phyloP scores from a whole-genome alignment of 1,284 basidiomycete species.

The Neotropicomus parvogracilis region DNA sequence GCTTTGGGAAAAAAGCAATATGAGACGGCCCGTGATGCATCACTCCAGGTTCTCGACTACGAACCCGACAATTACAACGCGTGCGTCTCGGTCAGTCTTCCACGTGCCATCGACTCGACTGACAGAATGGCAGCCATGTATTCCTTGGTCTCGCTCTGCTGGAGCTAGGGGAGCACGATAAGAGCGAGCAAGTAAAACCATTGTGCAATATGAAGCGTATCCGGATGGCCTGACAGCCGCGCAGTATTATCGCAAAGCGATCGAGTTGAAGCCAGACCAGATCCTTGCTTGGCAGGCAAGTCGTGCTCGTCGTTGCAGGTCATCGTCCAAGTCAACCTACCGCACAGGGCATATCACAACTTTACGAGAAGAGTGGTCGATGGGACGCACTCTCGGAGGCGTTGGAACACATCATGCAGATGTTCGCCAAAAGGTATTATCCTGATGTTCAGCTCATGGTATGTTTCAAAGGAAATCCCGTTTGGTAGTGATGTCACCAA shows the following conservation, averaged over 20 bases:
- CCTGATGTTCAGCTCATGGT: neutral
- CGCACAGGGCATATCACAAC: slow-evolving; percentile 64
- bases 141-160: slow-evolving; percentile 77
- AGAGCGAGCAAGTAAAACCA: slow-evolving; percentile 77
- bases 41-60: slow-evolving; percentile 62
- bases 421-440: slow-evolving; percentile 57
- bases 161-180: slow-evolving; percentile 65
- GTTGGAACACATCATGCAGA: slow-evolving; percentile 50
- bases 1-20: slow-evolving; percentile 76
- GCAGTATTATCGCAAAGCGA: slow-evolving; percentile 76
- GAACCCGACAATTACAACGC: slow-evolving; percentile 79
- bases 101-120: neutral
- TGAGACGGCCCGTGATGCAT: slow-evolving; percentile 62
- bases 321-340: slow-evolving; percentile 1
- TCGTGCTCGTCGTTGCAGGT: slow-evolving; percentile 5
- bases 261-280: slow-evolving; percentile 59
- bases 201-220: slow-evolving; percentile 1
- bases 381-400: slow-evolving; percentile 61
- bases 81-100: slow-evolving; percentile 44
- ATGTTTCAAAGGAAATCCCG: neutral
- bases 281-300: slow-evolving; percentile 75
- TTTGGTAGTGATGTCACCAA: slow-evolving; percentile 72
- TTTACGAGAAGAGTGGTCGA: slow-evolving; percentile 61
- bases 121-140: slow-evolving; percentile 55
- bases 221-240: slow-evolving; percentile 17